Percentiles rank a stretch among this genome's conserved stretches.
These are phyloP conservation scores for Patellifolia procumbens DNA, from an alignment of 179 eudicot genomes.

Conservation along the genomic window DNA sequence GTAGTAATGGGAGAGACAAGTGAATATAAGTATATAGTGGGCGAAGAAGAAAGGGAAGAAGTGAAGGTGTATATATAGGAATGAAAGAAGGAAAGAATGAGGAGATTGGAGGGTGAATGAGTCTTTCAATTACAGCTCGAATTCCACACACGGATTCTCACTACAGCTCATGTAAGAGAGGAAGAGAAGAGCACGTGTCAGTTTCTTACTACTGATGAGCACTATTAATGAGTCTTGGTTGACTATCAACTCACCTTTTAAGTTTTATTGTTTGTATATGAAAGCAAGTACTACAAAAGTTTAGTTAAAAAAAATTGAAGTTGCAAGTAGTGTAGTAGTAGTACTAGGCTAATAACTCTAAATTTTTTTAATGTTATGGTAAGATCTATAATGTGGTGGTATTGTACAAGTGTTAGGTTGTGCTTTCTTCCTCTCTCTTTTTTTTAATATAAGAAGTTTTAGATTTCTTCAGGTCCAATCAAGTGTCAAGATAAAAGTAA, in stretches of 20 bases:
- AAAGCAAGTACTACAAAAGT: background rate
- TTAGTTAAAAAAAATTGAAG: background rate
- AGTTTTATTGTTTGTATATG: background rate
- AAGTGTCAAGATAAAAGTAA: too few species aligned
- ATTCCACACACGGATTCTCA: constrained; percentile 35
- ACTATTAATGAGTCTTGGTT: constrained; percentile 12
- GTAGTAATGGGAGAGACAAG: background rate
- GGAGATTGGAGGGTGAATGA: constrained; percentile 11
- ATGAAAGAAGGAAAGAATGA: background rate
- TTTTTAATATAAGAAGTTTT: too few species aligned
- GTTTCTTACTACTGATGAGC: background rate
- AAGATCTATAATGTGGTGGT: too few species aligned
- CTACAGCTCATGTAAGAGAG: constrained; percentile 29
- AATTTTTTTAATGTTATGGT: too few species aligned
- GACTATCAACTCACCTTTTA: constrained; percentile 9
- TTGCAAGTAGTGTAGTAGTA: too few species aligned
- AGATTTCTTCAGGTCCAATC: too few species aligned
- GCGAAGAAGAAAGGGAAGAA: constrained; percentile 16
- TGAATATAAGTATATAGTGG: background rate
- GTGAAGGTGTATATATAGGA: constrained; percentile 34
- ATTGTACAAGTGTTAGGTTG: too few species aligned
- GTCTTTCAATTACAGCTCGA: constrained; percentile 37
- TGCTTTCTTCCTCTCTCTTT: too few species aligned
- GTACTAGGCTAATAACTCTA: too few species aligned
- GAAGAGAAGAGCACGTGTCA: constrained; percentile 28